Evolutionary conservation across 2,329 filamentous ascomycete species (phyloP).

Genomic region (Epicoccum sorghinum): DNA sequence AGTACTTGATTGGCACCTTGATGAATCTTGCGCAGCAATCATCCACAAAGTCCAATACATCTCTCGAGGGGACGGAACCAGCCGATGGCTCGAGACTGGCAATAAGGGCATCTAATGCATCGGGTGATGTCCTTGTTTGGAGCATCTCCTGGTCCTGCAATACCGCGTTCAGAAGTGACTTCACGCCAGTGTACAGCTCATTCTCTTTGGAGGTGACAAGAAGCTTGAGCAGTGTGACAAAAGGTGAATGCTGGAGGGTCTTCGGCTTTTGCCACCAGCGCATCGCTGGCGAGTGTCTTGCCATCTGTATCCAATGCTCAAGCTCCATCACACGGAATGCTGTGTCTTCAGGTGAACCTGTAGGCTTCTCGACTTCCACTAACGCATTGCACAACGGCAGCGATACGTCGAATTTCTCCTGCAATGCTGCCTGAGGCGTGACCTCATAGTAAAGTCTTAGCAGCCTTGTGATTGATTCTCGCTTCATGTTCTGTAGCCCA

Average conservation of each 20-base stretch:
- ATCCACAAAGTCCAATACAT: conserved; percentile 76
- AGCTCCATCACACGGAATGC: conserved; percentile 74
- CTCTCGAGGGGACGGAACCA: conserved; percentile 28
- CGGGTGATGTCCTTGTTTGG: conserved; percentile 51
- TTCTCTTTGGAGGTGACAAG: conserved; percentile 57
- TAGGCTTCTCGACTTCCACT: conserved; percentile 59
- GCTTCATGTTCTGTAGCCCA: conserved; percentile 73
- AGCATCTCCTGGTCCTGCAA: conserved; percentile 71
- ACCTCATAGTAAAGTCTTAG: conserved; percentile 85
- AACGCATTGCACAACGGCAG: conserved; percentile 73
- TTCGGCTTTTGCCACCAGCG: conserved; percentile 84
- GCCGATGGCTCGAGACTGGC: conserved; percentile 56
- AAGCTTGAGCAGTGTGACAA: conserved; percentile 71
- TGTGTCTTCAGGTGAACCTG: conserved; percentile 51
- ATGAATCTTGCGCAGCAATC: conserved; percentile 80
- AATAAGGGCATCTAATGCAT: conserved; percentile 53
- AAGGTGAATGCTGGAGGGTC: conserved; percentile 69
- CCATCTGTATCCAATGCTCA: conserved; percentile 80
- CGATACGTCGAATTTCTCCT: conserved; percentile 88
- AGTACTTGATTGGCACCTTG: conserved; percentile 80
- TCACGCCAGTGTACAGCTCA: conserved; percentile 59
- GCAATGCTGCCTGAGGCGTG: conserved; percentile 77
- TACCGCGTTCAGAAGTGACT: conserved; percentile 64
- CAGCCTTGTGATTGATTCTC: conserved; percentile 78
- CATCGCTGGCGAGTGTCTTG: conserved; percentile 80